Evolutionary conservation across 2,329 filamentous ascomycete genomes (phyloP).

Genomic region (Grosmannia huntii): DNA sequence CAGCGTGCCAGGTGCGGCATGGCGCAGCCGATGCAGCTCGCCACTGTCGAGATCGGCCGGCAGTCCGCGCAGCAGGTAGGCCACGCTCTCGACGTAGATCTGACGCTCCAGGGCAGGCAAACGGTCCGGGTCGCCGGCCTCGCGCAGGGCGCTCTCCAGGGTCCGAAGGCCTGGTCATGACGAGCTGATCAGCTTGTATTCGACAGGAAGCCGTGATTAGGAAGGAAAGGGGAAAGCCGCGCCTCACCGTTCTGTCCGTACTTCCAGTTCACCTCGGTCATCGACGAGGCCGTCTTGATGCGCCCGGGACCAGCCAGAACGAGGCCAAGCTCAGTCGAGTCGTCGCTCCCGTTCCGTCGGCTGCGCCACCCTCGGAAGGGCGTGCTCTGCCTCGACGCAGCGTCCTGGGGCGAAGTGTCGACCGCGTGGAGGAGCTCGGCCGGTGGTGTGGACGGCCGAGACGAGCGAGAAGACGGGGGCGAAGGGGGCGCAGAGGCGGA

Average conservation of each 20-base stretch:
- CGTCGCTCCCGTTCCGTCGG: neutral
- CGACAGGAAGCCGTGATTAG: no score
- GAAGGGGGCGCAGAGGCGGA: neutral
- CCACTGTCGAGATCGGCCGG: constrained; percentile 41
- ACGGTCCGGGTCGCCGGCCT: constrained; percentile 12
- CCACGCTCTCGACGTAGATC: constrained; percentile 50
- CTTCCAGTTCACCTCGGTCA: constrained; percentile 11
- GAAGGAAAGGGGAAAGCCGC: neutral
- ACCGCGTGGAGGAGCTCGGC: neutral
- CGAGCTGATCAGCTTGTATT: neutral
- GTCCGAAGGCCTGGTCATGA: constrained; percentile 8
- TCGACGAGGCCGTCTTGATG: neutral
- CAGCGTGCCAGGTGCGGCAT: constrained; percentile 31
- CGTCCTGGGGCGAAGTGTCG: neutral
- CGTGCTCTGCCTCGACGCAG: neutral
- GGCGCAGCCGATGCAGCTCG: constrained; percentile 38
- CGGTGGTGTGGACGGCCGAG: constrained; percentile 4
- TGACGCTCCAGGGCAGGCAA: constrained; percentile 39
- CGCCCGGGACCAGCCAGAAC: constrained; percentile 2
- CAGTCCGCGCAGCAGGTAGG: constrained; percentile 51
- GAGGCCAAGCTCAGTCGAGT: constrained; percentile 3
- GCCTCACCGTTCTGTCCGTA: constrained; percentile 11
- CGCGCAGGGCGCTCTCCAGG: constrained; percentile 9
- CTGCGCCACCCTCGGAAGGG: neutral
- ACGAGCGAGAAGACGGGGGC: constrained; percentile 2